Conservation (phyloP, 78 protist genomes). For the Creolimax fragrantissima region DNA sequence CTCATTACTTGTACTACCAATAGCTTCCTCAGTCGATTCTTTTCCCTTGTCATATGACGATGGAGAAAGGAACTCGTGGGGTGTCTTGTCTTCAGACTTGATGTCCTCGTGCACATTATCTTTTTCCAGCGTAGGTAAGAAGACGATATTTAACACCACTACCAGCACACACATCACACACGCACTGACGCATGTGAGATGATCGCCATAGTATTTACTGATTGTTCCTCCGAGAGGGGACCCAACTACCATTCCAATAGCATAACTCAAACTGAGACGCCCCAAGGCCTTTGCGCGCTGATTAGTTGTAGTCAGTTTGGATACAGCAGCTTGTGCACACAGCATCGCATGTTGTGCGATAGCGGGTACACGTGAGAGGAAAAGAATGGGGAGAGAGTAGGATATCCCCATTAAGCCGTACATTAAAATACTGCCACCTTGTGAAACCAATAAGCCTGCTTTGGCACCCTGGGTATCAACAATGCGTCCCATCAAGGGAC, state of each 20-base stretch:
- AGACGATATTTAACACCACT: background rate
- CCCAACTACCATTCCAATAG: background rate
- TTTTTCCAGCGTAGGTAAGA: background rate
- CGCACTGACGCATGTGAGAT: background rate
- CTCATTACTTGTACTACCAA: background rate
- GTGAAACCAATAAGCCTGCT: background rate
- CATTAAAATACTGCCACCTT: background rate
- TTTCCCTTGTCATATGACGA: too few species aligned
- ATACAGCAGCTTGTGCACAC: background rate
- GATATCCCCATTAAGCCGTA: background rate
- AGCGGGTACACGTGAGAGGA: background rate
- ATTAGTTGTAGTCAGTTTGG: background rate
- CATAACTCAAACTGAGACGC: constrained; percentile 15
- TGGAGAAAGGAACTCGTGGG: too few species aligned
- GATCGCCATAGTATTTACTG: background rate
- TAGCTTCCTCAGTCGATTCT: too few species aligned
- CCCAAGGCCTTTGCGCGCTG: constrained; percentile 14
- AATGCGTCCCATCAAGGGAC: constrained; percentile 1
- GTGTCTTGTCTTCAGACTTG: too few species aligned
- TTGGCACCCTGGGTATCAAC: background rate
- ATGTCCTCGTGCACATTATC: too few species aligned
- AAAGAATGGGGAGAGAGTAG: background rate
- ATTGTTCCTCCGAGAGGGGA: background rate
- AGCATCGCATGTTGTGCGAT: constrained; percentile 2
- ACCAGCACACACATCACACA: background rate